Evolutionary conservation across 192 early-diverging fungal species (phyloP), one percentile per base, ranked within the genome.

Genomic region (Helicostylum pulchrum): DNA sequence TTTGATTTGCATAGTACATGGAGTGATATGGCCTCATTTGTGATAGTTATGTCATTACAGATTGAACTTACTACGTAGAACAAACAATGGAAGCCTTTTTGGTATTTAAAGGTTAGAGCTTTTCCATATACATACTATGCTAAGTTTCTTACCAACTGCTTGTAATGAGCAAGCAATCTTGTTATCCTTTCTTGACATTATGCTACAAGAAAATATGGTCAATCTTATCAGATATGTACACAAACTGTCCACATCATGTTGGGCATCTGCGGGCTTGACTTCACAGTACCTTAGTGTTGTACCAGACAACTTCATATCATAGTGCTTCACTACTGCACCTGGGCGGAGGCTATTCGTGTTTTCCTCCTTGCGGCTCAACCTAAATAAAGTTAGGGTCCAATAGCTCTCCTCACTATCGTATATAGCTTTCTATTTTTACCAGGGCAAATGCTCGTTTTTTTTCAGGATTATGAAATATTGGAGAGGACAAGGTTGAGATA

Each of bases 371-470:
- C 32, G 15, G 26, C 32, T 31, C n/a, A 3, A 23, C 53, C 34
- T 36, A 7, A 36, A 36, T 54, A 54, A 53, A 36, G 53, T 26
- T 14, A 32, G 32, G 53, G 30, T n/a, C 32, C 30, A 54, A 32
- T 54, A 54, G 15, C 26, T 54, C 53, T 54, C 32, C 53, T 54
- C n/a, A 32, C 26, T 7, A 31, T 54, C n/a, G 17, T 26, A n/a
- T 32, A 31, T 54, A 54, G 34, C 34, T 36, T 36, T 36, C 34
- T 36, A 36, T 36, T 36, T 36, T 36, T 36, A 54, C 53, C 31
- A 54, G 4, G 32, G 1, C n/a, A 54, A 17, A 7, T 54, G 31
- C 53, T 36, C 32, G 26, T 54, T 54, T 5, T 54, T 54, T 53
- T 36, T 36, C 51, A 32, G 51, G 51, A 12, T 4, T 32, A 11